Base-by-base conservation (phyloP, 345 rosid genomes). In the Mallotus nudiflorus region DNA sequence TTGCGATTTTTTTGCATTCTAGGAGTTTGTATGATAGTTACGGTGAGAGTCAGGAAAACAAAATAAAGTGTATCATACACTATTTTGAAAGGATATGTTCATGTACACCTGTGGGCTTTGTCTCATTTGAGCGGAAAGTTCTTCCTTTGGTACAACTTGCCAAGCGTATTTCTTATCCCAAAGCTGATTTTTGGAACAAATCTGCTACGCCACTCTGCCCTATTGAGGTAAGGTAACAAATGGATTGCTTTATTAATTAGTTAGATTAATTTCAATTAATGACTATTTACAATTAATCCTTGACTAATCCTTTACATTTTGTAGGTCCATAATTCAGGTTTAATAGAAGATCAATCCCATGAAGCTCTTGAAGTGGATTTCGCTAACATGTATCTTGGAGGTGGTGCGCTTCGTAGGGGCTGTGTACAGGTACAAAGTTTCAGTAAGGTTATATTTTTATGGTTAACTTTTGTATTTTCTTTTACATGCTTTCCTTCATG, bases 111-210 rank as follows among this genome's bases (percentile, higher is more conserved):
- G 62, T 35, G 68, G 99, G 93, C 28, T 75, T 62, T 58, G 85
- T 95, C 46, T 92, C 97, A 62, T 95, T 90, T 82, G 97, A 95
- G 84, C 83, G 92, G 62, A 95, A 95, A 84, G 75, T 90, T 62
- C 96, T 91, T 77, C 81, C 86, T 13, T 56, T 78, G 44, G 85
- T 81, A 67, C 61, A 70, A 63, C 25, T 29, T 57, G 37, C 57
- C n/a, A 22, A 67, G 48, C 58, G 20, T 57, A 31, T 72, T 70
- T 27, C 85, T 73, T 85, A 84, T 71, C 90, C 93, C 8, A 68
- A 80, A 46, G 65, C 85, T 74, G 84, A 83, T 31, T 83, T 86
- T 78, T 91, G 98, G 98, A 77, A 83, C 78, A 78, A 85, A 69
- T 91, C 98, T 66, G 51, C 48, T 25, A 16, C 69, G 29, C 79